Conservation (phyloP, 2,329 filamentous ascomycete species). For the Sclerotinia spermophila region DNA sequence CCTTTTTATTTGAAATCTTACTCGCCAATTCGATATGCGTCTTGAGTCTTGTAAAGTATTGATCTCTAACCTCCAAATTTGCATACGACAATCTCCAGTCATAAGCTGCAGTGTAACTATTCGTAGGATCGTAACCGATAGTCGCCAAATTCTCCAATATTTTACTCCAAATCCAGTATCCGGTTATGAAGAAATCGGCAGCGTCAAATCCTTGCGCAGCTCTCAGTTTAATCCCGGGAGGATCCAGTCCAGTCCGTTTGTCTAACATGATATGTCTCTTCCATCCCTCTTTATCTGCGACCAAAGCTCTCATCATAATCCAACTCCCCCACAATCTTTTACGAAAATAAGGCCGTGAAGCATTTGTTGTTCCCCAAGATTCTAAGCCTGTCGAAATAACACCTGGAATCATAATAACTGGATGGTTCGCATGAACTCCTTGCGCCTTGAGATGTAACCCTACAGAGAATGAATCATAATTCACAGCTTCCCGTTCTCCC, state of each 20-base stretch:
- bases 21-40: slow-evolving; percentile 83
- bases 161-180: slow-evolving; percentile 94
- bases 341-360: slow-evolving; percentile 85
- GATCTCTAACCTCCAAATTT: slow-evolving; percentile 85
- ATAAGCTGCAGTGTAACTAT: slow-evolving; percentile 67
- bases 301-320: slow-evolving; percentile 96
- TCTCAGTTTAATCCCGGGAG: slow-evolving; percentile 79
- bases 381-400: slow-evolving; percentile 97
- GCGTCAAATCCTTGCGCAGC: slow-evolving; percentile 97
- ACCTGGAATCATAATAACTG: slow-evolving; percentile 94
- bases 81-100: slow-evolving; percentile 91
- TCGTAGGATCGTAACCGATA: slow-evolving; percentile 88
- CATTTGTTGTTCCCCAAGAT: slow-evolving; percentile 88
- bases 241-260: slow-evolving; percentile 84
- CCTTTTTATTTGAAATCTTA: slow-evolving; percentile 70
- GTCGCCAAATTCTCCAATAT: slow-evolving; percentile 95
- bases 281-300: slow-evolving; percentile 91
- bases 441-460: slow-evolving; percentile 78
- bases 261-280: slow-evolving; percentile 97
- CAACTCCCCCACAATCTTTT: slow-evolving; percentile 96
- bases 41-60: slow-evolving; percentile 91
- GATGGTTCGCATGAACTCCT: slow-evolving; percentile 77
- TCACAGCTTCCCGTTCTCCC: slow-evolving; percentile 81
- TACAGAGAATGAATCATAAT: slow-evolving; percentile 91
- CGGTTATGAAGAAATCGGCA: slow-evolving; percentile 87